phyloP scores from a whole-genome alignment of 2,329 filamentous ascomycete species.

The Colletotrichum camelliae region DNA sequence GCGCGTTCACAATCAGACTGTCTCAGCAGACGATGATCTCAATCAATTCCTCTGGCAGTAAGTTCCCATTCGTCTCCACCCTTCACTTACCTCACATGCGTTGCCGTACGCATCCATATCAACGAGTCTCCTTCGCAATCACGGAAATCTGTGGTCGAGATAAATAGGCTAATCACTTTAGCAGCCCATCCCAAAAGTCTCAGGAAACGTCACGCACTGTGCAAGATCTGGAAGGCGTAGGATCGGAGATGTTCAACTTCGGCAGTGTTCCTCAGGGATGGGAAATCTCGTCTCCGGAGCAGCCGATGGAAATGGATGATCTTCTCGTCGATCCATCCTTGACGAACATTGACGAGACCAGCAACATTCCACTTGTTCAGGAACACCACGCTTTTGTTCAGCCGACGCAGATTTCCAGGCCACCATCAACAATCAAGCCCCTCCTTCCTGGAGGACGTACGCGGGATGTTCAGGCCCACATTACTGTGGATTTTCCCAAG shows the following conservation, averaged over 20 bases:
- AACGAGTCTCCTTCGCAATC: not conserved
- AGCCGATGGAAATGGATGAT: conserved; percentile 3
- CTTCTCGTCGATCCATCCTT: conserved; percentile 8
- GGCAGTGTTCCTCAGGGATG: not conserved
- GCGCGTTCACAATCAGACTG: conserved; percentile 63
- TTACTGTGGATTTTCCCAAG: not conserved
- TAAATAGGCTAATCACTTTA: not conserved
- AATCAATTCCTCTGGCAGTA: conserved; percentile 37
- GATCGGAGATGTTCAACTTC: not conserved
- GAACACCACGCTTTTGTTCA: not conserved
- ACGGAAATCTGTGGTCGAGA: not conserved
- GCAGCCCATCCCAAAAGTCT: not conserved
- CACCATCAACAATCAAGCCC: not conserved
- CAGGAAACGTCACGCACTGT: not conserved
- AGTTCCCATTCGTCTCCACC: not conserved
- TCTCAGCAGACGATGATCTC: conserved; percentile 43
- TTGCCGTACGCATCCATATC: not conserved
- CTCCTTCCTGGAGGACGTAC: not conserved
- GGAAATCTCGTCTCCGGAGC: conserved; percentile 5
- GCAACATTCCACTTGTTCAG: not conserved
- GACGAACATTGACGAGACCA: not conserved
- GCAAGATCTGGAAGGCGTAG: conserved; percentile 15
- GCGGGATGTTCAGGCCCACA: not conserved
- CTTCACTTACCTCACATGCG: not conserved
- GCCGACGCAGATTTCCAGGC: conserved; percentile 1